Conservation (phyloP, 495 filamentous ascomycete species). For the Hypoxylon trugodes region DNA sequence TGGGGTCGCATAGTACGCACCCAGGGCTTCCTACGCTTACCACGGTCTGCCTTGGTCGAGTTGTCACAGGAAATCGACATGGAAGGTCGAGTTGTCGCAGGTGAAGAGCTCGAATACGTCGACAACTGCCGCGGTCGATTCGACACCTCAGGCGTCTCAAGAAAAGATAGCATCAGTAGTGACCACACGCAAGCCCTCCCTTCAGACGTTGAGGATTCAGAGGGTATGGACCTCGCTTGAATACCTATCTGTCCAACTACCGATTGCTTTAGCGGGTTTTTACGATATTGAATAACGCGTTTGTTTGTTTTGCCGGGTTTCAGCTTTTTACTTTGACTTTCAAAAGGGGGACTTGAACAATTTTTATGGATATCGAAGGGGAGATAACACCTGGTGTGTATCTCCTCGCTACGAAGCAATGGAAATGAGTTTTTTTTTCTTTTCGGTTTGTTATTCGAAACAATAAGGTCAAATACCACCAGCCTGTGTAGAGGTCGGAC, state of each 20-base stretch:
- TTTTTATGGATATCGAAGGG: conserved; percentile 31
- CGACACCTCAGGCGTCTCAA: conserved; percentile 59
- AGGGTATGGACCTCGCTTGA: conserved; percentile 62
- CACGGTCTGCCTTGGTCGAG: conserved; percentile 79
- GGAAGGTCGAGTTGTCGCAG: conserved; percentile 86
- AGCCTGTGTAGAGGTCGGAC: conserved; percentile 6
- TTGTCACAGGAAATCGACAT: conserved; percentile 92
- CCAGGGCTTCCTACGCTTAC: conserved; percentile 81
- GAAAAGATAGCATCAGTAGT: conserved; percentile 67
- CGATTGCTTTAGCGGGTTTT: too few relatives aligned
- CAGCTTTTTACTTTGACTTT: background rate
- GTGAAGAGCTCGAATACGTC: conserved; percentile 82
- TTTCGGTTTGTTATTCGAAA: background rate
- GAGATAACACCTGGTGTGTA: conserved; percentile 30
- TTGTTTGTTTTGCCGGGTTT: conserved; percentile 7
- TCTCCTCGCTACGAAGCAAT: conserved; percentile 25
- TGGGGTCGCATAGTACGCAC: conserved; percentile 96
- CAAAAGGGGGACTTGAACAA: background rate
- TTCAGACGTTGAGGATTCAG: conserved; percentile 74
- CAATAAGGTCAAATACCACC: too few relatives aligned
- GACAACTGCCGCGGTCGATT: conserved; percentile 72
- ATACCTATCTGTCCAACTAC: too few relatives aligned
- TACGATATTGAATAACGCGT: conserved; percentile 19
- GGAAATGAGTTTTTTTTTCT: conserved; percentile 14
- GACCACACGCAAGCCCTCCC: conserved; percentile 65